These are phyloP conservation scores for Melampsora americana DNA, from an alignment of 1,284 basidiomycete species.

Conservation along the genomic window DNA sequence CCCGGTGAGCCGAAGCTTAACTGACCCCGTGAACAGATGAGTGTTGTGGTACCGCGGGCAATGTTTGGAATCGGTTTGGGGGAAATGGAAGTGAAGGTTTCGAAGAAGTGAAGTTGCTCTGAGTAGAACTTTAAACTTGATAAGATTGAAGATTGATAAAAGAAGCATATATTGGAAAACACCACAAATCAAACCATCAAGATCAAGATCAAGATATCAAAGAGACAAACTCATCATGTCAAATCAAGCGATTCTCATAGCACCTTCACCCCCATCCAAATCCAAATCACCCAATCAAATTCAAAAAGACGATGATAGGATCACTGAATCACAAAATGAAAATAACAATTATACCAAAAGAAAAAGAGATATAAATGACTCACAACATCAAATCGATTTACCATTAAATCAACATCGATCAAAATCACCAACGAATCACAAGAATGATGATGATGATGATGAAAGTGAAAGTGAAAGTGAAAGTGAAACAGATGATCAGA, in stretches of 20 bases:
- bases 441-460: background rate
- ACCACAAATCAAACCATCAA: no score
- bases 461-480: conserved; percentile 11
- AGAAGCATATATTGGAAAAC: no score
- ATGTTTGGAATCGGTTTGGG: no score
- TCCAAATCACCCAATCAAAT: background rate
- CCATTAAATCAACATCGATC: background rate
- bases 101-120: no score
- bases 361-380: conserved; percentile 9
- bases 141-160: no score
- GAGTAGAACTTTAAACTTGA: no score
- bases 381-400: background rate
- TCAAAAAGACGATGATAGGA: background rate
- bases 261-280: background rate
- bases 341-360: background rate
- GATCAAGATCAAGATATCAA: no score
- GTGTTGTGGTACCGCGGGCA: no score
- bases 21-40: no score
- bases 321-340: background rate
- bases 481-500: background rate
- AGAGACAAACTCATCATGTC: background rate
- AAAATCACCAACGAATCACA: conserved; percentile 4
- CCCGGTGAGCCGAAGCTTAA: no score
- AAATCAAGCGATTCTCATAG: background rate
- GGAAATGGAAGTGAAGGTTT: no score